Evolutionary conservation across 1,284 basidiomycete genomes (phyloP).

Genomic region (Tylopilus orsonianus): DNA sequence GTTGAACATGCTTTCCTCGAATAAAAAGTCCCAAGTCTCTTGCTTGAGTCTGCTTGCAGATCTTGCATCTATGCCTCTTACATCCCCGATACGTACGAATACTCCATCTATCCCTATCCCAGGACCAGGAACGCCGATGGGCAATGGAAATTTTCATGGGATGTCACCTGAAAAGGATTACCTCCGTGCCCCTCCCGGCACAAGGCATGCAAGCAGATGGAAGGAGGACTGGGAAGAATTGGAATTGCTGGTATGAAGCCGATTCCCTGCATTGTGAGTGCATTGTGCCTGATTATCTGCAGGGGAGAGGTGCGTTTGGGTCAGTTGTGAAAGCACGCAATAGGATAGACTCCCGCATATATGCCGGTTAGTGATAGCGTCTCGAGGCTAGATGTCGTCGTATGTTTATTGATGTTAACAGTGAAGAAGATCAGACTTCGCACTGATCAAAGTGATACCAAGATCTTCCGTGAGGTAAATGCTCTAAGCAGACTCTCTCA

Average conservation of each 20-base stretch:
- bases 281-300: background rate
- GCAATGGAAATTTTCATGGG: conserved; percentile 37
- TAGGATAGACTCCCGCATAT: conserved; percentile 71
- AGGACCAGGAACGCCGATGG: conserved; percentile 41
- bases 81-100: conserved; percentile 20
- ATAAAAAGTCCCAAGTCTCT: conserved; percentile 53
- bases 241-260: conserved; percentile 59
- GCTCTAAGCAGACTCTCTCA: conserved; percentile 86
- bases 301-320: conserved; percentile 93
- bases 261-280: background rate
- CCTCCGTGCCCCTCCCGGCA: conserved; percentile 43
- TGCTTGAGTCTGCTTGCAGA: conserved; percentile 47
- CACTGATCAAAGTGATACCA: conserved; percentile 77
- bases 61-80: conserved; percentile 30
- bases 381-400: background rate
- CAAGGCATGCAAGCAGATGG: conserved; percentile 68
- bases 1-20: conserved; percentile 56
- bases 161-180: conserved; percentile 64
- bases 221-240: conserved; percentile 85
- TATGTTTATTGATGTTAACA: conserved; percentile 23
- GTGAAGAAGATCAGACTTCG: conserved; percentile 90
- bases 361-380: conserved; percentile 53
- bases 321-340: conserved; percentile 94
- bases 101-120: conserved; percentile 24
- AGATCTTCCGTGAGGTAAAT: conserved; percentile 91